Conservation (phyloP, 331 rosid species). For the Arachis monticola region DNA sequence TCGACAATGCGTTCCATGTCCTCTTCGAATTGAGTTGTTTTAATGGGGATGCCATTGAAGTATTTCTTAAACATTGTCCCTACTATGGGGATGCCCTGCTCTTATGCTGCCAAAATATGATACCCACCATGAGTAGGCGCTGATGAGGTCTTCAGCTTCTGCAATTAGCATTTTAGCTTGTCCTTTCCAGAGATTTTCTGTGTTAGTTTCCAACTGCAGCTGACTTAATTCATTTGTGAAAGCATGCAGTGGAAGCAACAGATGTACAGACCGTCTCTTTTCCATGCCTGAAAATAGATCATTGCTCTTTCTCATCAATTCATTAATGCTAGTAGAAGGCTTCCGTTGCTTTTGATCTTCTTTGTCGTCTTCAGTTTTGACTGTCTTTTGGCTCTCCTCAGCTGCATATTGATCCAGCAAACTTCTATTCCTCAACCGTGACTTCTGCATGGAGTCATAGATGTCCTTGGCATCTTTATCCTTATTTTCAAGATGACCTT, state of each 20-base stretch:
- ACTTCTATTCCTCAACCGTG: constrained; percentile 9
- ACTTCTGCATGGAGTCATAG: constrained; percentile 11
- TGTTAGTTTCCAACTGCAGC: constrained; percentile 35
- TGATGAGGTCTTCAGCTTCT: background rate
- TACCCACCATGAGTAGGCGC: constrained; percentile 25
- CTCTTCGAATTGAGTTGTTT: background rate
- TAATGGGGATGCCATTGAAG: background rate
- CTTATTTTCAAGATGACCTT: background rate
- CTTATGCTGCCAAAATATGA: background rate
- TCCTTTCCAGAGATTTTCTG: constrained; percentile 36
- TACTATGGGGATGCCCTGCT: too few relatives aligned
- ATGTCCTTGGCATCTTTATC: constrained; percentile 1
- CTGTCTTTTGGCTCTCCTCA: background rate
- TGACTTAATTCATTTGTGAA: constrained; percentile 34
- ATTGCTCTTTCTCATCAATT: background rate
- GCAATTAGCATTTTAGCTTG: constrained; percentile 19
- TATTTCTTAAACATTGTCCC: background rate
- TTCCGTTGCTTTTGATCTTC: background rate
- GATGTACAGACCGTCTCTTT: constrained; percentile 21
- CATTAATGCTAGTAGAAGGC: constrained; percentile 22
- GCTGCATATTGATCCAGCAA: constrained; percentile 9
- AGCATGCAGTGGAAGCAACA: constrained; percentile 29
- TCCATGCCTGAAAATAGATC: background rate
- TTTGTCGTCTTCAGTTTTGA: background rate
- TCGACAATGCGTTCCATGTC: background rate